Conservation (phyloP, 2,329 filamentous ascomycete species). For the Magnaporthiopsis incrustans region DNA sequence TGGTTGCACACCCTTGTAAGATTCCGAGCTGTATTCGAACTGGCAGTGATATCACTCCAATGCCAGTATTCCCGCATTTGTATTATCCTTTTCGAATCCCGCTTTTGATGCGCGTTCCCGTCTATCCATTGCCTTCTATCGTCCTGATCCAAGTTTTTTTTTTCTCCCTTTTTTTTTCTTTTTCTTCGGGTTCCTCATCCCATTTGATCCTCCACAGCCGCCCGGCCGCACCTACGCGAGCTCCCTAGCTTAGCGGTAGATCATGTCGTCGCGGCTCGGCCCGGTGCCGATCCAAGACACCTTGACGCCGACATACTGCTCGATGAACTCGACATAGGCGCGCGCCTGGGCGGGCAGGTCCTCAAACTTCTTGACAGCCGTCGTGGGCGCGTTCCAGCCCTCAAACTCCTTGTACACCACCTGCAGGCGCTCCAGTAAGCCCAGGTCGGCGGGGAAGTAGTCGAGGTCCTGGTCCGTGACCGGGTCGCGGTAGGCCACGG, state of each 20-base stretch:
- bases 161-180: no score
- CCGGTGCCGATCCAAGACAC: slow-evolving; percentile 61
- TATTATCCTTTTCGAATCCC: no score
- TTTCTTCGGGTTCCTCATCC: no score
- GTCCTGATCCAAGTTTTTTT: no score
- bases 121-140: no score
- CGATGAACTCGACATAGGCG: slow-evolving; percentile 58
- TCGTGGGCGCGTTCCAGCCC: slow-evolving; percentile 62
- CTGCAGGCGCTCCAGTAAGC: slow-evolving; percentile 48
- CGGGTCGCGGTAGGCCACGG: slow-evolving; percentile 56
- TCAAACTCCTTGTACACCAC: slow-evolving; percentile 61
- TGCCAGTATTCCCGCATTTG: no score
- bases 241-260: slow-evolving; percentile 20
- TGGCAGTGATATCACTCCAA: no score
- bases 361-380: slow-evolving; percentile 48
- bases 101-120: no score
- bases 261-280: slow-evolving; percentile 57
- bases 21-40: no score
- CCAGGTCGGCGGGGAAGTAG: slow-evolving; percentile 58
- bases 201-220: no score
- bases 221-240: no score
- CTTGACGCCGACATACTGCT: slow-evolving; percentile 55
- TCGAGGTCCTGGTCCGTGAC: slow-evolving; percentile 39
- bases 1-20: no score
- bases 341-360: slow-evolving; percentile 57